A percentile compares a stretch with the other conserved stretches of the same genome.
phyloP scores from a whole-genome alignment of 2,329 filamentous ascomycete species.

The Bretziella fagacearum region DNA sequence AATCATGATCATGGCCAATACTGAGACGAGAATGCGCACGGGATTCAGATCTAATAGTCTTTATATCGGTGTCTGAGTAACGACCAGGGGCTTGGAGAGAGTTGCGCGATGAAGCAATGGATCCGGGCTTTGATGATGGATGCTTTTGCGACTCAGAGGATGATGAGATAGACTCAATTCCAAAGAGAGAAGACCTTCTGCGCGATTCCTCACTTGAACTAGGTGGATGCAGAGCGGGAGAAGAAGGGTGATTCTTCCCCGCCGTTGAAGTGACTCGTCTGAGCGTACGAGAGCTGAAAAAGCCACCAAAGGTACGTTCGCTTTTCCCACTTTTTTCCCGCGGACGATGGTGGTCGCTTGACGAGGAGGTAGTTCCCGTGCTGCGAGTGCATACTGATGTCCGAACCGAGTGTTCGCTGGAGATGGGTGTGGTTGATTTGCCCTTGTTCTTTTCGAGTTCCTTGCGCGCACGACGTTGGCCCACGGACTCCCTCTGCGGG shows the following conservation, averaged over 20 bases:
- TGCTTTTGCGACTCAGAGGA: not conserved
- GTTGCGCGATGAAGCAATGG: constrained; percentile 8
- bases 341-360: constrained; percentile 1
- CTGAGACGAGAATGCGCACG: constrained; percentile 5
- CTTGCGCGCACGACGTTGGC: constrained; percentile 35
- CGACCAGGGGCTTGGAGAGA: constrained; percentile 6
- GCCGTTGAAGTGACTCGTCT: constrained; percentile 20
- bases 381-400: constrained; percentile 28
- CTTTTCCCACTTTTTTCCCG: constrained; percentile 17
- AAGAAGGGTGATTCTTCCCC: constrained; percentile 15
- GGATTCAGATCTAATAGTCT: constrained; percentile 4
- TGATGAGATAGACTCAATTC: constrained; percentile 11
- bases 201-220: constrained; percentile 2
- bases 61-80: constrained; percentile 5
- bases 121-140: constrained; percentile 5
- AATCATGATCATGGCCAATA: constrained; percentile 2
- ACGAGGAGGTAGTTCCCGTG: constrained; percentile 24
- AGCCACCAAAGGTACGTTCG: constrained; percentile 25
- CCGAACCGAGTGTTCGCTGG: constrained; percentile 20
- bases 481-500: constrained; percentile 34
- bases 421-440: constrained; percentile 5
- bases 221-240: constrained; percentile 10
- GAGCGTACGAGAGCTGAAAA: constrained; percentile 27
- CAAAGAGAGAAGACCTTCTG: constrained; percentile 10
- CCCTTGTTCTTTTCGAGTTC: constrained; percentile 23